Conservation (phyloP, 108 stramenopile species). For the Stephanodiscus triporus region DNA sequence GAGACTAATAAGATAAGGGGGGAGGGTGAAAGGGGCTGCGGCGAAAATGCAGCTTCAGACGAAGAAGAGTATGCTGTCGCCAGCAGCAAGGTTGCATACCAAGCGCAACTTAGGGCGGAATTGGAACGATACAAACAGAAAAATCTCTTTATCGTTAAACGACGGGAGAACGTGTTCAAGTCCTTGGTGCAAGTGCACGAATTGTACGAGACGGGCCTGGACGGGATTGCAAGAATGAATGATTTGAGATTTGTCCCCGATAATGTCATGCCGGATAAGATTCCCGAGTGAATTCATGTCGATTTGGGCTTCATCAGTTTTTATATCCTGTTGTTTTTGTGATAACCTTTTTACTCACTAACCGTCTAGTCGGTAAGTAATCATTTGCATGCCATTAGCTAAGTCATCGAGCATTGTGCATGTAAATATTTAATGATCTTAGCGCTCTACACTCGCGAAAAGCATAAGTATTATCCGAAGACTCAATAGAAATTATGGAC, state of each 20-base stretch:
- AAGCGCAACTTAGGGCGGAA: slow-evolving; percentile 20
- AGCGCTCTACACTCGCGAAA: too few species aligned
- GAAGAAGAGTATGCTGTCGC: not conserved
- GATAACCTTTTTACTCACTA: too few species aligned
- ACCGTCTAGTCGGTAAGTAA: too few species aligned
- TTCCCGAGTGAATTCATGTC: not conserved
- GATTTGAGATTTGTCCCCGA: slow-evolving; percentile 41
- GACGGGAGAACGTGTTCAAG: slow-evolving; percentile 32
- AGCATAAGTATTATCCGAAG: not conserved
- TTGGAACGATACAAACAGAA: slow-evolving; percentile 18
- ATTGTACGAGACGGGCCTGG: slow-evolving; percentile 45
- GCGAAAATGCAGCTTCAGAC: not conserved
- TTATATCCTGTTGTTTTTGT: too few species aligned
- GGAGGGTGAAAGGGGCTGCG: not conserved
- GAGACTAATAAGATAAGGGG: not conserved
- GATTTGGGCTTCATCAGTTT: too few species aligned
- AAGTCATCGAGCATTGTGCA: too few species aligned
- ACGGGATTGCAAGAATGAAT: slow-evolving; percentile 29
- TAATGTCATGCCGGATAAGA: slow-evolving; percentile 40
- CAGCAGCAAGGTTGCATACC: slow-evolving; percentile 1
- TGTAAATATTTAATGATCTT: too few species aligned
- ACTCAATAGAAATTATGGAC: too few species aligned
- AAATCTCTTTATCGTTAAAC: slow-evolving; percentile 25
- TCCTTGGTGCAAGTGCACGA: too few species aligned
- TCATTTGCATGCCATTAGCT: too few species aligned